A percentile compares a stretch with the other conserved stretches of the same genome.
Evolutionary conservation across 805 yeast species (phyloP).

Genomic region (Pichia pseudocactophila): DNA sequence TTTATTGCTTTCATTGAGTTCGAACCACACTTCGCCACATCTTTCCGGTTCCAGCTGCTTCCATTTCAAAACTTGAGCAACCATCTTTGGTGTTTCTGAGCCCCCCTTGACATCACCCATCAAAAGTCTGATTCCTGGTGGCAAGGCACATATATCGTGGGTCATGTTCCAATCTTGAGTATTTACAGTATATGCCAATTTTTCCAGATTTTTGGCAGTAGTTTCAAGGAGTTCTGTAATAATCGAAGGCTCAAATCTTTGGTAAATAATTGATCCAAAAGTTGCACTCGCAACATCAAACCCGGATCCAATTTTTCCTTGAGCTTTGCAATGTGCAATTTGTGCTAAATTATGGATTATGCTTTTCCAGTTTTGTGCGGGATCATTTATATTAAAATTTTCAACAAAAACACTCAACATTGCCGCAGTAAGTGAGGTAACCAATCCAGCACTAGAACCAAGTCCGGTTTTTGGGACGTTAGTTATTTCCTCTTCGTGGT

Average conservation of each 20-base stretch:
- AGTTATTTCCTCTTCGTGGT: conserved; percentile 50
- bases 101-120: conserved; percentile 96
- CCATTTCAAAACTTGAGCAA: conserved; percentile 70
- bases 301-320: conserved; percentile 92
- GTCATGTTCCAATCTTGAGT: conserved; percentile 51
- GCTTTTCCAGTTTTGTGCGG: conserved; percentile 18
- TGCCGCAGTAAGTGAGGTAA: conserved; percentile 68
- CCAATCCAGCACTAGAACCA: conserved; percentile 94
- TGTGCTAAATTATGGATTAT: conserved; percentile 80
- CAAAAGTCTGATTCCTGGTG: conserved; percentile 56
- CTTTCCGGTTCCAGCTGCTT: conserved; percentile 39
- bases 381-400: conserved; percentile 25
- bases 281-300: conserved; percentile 96
- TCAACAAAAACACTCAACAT: conserved; percentile 39
- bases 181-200: conserved; percentile 32
- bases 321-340: conserved; percentile 87
- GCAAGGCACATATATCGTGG: conserved; percentile 51
- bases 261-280: conserved; percentile 78
- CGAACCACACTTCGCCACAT: conserved; percentile 43
- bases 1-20: conserved; percentile 52
- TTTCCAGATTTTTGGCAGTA: conserved; percentile 2
- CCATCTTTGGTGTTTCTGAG: conserved; percentile 89
- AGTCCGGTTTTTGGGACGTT: conserved; percentile 88
- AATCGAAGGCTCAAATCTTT: conserved; percentile 57
- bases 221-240: conserved; percentile 26